Evolutionary conservation across 1,284 basidiomycete species (phyloP).

Genomic region (Afroboletus lepidellus): DNA sequence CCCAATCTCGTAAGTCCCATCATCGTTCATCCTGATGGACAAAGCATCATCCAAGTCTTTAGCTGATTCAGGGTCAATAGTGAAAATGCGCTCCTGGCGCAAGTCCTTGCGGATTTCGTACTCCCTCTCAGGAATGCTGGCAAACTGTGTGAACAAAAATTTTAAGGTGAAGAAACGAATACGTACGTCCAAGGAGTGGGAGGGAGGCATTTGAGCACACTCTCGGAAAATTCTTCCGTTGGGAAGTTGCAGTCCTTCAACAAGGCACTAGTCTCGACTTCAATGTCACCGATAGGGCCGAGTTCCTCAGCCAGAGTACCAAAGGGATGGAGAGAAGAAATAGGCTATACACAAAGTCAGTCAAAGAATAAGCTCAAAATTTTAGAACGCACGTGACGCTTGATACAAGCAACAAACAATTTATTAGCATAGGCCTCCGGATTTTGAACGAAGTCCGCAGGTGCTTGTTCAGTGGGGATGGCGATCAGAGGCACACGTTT

Average conservation of each 20-base stretch:
- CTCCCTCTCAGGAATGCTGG: slow-evolving; percentile 89
- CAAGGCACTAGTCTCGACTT: slow-evolving; percentile 96
- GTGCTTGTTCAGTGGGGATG: slow-evolving; percentile 99
- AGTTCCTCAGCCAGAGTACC: slow-evolving; percentile 98
- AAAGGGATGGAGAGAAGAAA: slow-evolving; percentile 97
- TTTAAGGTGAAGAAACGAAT: background rate
- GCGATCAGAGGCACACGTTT: slow-evolving; percentile 99
- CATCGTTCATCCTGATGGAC: slow-evolving; percentile 84
- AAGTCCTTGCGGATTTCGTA: slow-evolving; percentile 85
- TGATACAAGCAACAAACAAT: slow-evolving; percentile 97
- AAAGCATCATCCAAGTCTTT: slow-evolving; percentile 96
- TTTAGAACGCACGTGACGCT: slow-evolving; percentile 73
- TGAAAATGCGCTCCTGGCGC: slow-evolving; percentile 84
- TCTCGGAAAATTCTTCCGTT: slow-evolving; percentile 89
- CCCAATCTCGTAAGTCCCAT: slow-evolving; percentile 89
- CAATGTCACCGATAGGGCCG: slow-evolving; percentile 96
- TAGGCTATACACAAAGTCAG: slow-evolving; percentile 52
- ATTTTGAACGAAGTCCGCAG: slow-evolving; percentile 93
- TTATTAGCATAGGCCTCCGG: slow-evolving; percentile 88
- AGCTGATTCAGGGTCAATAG: slow-evolving; percentile 87
- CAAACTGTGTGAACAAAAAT: slow-evolving; percentile 10
- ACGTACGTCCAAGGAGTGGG: slow-evolving; percentile 91
- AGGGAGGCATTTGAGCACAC: slow-evolving; percentile 94
- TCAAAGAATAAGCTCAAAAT: background rate
- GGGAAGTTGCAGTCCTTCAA: slow-evolving; percentile 99